Evolutionary conservation across 257 asterid genomes (phyloP).

Genomic region (Solanum pinnatisectum): DNA sequence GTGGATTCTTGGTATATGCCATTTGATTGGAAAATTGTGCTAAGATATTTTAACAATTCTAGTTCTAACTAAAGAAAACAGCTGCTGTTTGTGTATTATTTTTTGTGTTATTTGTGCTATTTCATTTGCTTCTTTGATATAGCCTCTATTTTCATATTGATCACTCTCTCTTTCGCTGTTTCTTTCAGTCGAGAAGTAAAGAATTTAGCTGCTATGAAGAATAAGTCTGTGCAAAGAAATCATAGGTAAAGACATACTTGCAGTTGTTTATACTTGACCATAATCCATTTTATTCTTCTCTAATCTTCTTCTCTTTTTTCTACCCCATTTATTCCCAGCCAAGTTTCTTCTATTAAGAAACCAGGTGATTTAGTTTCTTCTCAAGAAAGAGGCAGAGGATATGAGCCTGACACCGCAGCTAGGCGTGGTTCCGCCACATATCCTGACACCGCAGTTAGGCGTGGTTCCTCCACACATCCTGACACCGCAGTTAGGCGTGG

Average conservation of each 20-base stretch:
- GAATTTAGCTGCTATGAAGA: conserved; percentile 62
- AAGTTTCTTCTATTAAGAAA: conserved; percentile 5
- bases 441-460: not conserved
- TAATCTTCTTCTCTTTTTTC: not conserved
- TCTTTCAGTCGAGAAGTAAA: conserved; percentile 62
- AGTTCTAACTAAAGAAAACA: not conserved
- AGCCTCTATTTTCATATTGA: not conserved
- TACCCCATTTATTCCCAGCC: not conserved
- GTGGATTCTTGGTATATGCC: not conserved
- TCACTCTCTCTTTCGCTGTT: not conserved
- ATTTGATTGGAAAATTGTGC: not conserved
- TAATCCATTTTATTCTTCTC: not conserved
- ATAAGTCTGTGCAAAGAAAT: conserved; percentile 36
- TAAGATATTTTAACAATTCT: not conserved
- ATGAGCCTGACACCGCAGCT: not conserved
- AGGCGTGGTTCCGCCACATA: not conserved
- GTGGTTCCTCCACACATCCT: not conserved
- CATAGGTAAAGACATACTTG: conserved; percentile 27
- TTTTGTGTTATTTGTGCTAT: not conserved
- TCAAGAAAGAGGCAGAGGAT: not conserved
- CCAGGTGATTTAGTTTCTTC: not conserved
- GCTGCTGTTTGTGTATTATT: not conserved
- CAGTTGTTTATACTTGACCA: not conserved
- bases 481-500: not conserved
- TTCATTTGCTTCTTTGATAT: not conserved